These are phyloP conservation scores for Papilionanthe hybrid DNA, from an alignment of 116 monocot species.

Conservation along the genomic window DNA sequence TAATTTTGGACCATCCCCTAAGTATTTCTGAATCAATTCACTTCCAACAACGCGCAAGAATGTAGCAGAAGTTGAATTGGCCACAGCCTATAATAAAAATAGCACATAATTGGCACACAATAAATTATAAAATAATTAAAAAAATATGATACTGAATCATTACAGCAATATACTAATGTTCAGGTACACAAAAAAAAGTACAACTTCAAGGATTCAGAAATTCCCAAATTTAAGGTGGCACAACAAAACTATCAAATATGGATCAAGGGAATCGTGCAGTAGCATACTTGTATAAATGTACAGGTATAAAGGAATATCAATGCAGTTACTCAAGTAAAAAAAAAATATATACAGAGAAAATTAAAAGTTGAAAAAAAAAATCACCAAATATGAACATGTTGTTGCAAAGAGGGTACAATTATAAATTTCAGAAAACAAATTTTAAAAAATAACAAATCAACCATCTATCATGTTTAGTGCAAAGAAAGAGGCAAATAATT, in stretches of 20 bases:
- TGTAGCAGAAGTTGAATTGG: slow-evolving; percentile 90
- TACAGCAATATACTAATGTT: neutral
- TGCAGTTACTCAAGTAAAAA: neutral
- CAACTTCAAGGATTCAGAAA: neutral
- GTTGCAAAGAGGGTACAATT: neutral
- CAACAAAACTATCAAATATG: neutral
- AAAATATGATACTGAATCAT: neutral
- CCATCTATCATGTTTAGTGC: neutral
- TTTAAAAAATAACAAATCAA: neutral
- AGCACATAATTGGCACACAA: neutral
- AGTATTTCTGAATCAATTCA: slow-evolving; percentile 74
- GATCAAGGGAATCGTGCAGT: neutral
- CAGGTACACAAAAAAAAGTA: neutral
- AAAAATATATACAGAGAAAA: neutral
- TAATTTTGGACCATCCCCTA: slow-evolving; percentile 93
- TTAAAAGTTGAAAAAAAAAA: neutral
- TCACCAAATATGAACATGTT: neutral
- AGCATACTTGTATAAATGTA: neutral
- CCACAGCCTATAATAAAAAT: slow-evolving; percentile 40
- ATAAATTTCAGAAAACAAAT: slow-evolving; percentile 1
- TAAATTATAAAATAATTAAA: neutral
- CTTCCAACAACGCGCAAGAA: slow-evolving; percentile 71
- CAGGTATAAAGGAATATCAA: neutral
- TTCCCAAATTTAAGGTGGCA: neutral
- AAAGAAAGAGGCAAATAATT: neutral